These are phyloP conservation scores for Kuraishia capsulata DNA, from an alignment of 805 yeast species.

Conservation along the genomic window DNA sequence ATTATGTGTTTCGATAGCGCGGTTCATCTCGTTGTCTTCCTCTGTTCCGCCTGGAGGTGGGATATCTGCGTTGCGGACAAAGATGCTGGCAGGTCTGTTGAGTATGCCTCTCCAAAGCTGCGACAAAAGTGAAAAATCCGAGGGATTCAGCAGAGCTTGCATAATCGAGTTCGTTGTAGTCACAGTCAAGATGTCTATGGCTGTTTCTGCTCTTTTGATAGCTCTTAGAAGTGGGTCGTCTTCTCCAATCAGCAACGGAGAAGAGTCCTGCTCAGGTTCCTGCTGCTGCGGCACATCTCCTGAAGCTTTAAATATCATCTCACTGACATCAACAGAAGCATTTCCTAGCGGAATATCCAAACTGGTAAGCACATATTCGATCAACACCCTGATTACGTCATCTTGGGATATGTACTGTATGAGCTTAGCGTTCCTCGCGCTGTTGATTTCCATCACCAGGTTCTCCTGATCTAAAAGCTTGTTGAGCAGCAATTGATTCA, in stretches of 20 bases:
- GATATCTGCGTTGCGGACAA: background rate
- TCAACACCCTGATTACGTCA: slow-evolving; percentile 19
- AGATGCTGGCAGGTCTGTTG: slow-evolving; percentile 5
- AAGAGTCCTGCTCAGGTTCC: background rate
- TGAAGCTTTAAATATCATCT: background rate
- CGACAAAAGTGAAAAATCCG: slow-evolving; percentile 12
- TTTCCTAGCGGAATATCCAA: slow-evolving; percentile 8
- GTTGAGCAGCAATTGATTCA: slow-evolving; percentile 20
- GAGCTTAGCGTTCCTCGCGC: slow-evolving; percentile 23
- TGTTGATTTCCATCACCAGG: slow-evolving; percentile 23
- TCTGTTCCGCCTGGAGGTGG: background rate
- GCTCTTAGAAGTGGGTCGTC: slow-evolving; percentile 8
- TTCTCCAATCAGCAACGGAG: background rate
- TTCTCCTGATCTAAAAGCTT: slow-evolving; percentile 25
- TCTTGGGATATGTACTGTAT: slow-evolving; percentile 20
- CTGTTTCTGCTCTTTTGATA: slow-evolving; percentile 16
- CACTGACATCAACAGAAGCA: background rate
- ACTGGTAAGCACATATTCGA: slow-evolving; percentile 20
- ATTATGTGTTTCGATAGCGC: slow-evolving; percentile 17
- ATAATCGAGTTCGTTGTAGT: slow-evolving; percentile 15
- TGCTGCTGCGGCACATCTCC: background rate
- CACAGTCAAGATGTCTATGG: slow-evolving; percentile 19
- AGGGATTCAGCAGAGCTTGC: slow-evolving; percentile 3
- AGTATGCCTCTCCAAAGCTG: slow-evolving; percentile 23
- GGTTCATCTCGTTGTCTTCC: background rate